These are phyloP conservation scores for Calonectria ilicicola DNA, from an alignment of 2,329 filamentous ascomycete species.

Conservation along the genomic window DNA sequence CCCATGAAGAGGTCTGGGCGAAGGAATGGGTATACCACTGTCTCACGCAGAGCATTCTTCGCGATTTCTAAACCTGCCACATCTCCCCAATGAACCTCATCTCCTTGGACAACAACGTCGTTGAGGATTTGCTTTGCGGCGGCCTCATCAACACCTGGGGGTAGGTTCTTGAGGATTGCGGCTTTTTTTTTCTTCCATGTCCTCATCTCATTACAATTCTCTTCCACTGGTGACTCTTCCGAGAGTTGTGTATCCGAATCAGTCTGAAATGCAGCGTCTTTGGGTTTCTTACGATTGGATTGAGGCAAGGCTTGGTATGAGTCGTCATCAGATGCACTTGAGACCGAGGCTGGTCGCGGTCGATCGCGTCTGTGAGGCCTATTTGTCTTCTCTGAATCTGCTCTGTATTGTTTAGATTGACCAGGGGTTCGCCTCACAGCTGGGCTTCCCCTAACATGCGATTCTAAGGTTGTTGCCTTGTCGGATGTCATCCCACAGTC, in stretches of 20 bases:
- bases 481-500: slow-evolving; percentile 38
- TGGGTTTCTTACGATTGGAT: slow-evolving; percentile 44
- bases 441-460: slow-evolving; percentile 28
- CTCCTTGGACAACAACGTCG: slow-evolving; percentile 93
- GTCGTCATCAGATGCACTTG: slow-evolving; percentile 44
- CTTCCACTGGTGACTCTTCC: slow-evolving; percentile 57
- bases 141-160: slow-evolving; percentile 82
- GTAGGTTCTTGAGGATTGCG: slow-evolving; percentile 80
- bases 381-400: slow-evolving; percentile 30
- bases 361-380: slow-evolving; percentile 36
- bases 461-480: slow-evolving; percentile 30
- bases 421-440: slow-evolving; percentile 28
- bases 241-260: slow-evolving; percentile 62
- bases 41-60: slow-evolving; percentile 92
- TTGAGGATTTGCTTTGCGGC: slow-evolving; percentile 94
- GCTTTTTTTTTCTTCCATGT: slow-evolving; percentile 73
- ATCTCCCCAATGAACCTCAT: slow-evolving; percentile 95
- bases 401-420: slow-evolving; percentile 25
- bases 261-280: slow-evolving; percentile 50
- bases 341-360: slow-evolving; percentile 35
- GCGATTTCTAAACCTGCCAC: slow-evolving; percentile 91
- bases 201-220: slow-evolving; percentile 54
- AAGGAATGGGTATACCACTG: slow-evolving; percentile 96
- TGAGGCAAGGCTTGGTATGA: slow-evolving; percentile 37
- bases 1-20: slow-evolving; percentile 97